Percentiles rank a stretch among this genome's conserved stretches.
Conservation (phyloP, 2,329 filamentous ascomycete genomes). For the Magnaporthiopsis poae region DNA sequence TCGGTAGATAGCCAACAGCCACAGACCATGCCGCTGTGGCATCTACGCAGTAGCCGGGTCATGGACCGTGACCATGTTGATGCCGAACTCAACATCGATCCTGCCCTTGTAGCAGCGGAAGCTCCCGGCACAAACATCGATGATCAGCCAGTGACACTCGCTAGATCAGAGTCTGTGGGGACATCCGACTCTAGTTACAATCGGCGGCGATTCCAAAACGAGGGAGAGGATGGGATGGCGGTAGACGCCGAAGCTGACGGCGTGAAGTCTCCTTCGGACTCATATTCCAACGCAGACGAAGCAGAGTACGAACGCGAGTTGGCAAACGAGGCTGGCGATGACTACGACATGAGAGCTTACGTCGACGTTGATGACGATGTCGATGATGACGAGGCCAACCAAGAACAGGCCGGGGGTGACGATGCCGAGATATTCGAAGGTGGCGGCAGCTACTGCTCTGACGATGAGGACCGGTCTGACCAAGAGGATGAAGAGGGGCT, state of each 20-base stretch:
- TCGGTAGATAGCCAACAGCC: not conserved
- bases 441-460: constrained; percentile 3
- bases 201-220: constrained; percentile 18
- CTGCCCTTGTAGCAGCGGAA: constrained; percentile 1
- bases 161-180: constrained; percentile 10
- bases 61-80: constrained; percentile 9
- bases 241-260: constrained; percentile 12
- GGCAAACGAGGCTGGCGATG: constrained; percentile 16
- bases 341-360: constrained; percentile 24
- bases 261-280: constrained; percentile 10
- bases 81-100: constrained; percentile 7
- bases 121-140: constrained; percentile 5
- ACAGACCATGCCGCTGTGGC: constrained; percentile 10
- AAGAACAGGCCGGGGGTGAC: not conserved
- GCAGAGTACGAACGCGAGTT: constrained; percentile 24
- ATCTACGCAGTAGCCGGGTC: constrained; percentile 8
- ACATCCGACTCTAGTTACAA: constrained; percentile 9
- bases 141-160: constrained; percentile 16
- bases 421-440: not conserved
- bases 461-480: constrained; percentile 14
- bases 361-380: constrained; percentile 21
- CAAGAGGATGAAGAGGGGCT: constrained; percentile 13
- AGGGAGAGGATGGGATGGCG: constrained; percentile 21
- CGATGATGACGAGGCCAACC: constrained; percentile 8
- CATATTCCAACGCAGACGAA: constrained; percentile 16